phyloP scores from a whole-genome alignment of 345 rosid species.

The Zanthoxylum bungeanum region DNA sequence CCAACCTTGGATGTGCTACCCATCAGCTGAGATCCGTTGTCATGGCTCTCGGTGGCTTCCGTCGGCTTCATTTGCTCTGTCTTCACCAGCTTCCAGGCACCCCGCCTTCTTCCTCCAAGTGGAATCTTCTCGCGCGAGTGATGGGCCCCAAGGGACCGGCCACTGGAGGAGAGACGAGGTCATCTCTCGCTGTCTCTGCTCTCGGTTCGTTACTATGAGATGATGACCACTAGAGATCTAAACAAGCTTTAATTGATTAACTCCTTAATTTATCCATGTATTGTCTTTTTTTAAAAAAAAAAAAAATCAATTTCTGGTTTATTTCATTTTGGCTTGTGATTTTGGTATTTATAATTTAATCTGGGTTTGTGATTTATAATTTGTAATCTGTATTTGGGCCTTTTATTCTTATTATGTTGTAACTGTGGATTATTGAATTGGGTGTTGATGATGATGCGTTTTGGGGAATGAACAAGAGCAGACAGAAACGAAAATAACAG shows the following conservation, averaged over 20 bases:
- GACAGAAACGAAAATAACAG: too few relatives aligned
- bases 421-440: too few relatives aligned
- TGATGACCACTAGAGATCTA: slow-evolving; percentile 63
- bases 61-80: slow-evolving; percentile 71
- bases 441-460: too few relatives aligned
- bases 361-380: slow-evolving; percentile 13
- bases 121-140: slow-evolving; percentile 42
- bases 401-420: background rate
- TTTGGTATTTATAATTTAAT: slow-evolving; percentile 8
- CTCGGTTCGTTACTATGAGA: slow-evolving; percentile 80
- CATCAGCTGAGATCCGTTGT: slow-evolving; percentile 92
- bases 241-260: background rate
- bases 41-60: slow-evolving; percentile 91
- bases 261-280: background rate
- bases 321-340: slow-evolving; percentile 19
- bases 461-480: too few relatives aligned
- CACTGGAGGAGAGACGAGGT: slow-evolving; percentile 83
- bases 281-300: background rate
- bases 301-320: too few relatives aligned
- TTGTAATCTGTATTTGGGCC: too few relatives aligned
- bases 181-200: slow-evolving; percentile 83
- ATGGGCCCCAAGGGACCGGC: slow-evolving; percentile 46
- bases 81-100: slow-evolving; percentile 57
- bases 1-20: slow-evolving; percentile 63
- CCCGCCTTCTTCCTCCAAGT: slow-evolving; percentile 29